Percentiles rank a stretch among this genome's conserved stretches.
Conservation (phyloP, 306 rosid species). For the Trichosanthes cucumerina region DNA sequence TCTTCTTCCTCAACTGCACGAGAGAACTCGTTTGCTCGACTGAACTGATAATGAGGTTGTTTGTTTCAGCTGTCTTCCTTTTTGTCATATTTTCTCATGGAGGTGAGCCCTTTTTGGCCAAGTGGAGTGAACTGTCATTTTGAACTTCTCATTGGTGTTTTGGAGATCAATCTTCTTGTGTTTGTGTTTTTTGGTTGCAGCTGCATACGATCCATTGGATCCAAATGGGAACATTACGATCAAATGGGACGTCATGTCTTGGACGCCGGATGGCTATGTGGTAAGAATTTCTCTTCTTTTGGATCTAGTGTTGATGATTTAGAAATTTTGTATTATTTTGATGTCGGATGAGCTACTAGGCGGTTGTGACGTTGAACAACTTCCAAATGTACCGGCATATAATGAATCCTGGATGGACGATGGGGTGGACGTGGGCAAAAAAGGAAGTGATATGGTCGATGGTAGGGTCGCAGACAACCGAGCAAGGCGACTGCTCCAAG, state of each 20-base stretch:
- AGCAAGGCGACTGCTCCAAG: constrained; percentile 92
- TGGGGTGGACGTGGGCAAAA: constrained; percentile 95
- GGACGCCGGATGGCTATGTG: constrained; percentile 94
- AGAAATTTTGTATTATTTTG: not conserved
- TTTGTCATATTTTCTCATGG: constrained; percentile 39
- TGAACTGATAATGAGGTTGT: constrained; percentile 33
- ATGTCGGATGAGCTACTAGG: constrained; percentile 26
- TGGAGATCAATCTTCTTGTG: not conserved
- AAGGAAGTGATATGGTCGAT: constrained; percentile 79
- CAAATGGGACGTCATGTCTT: constrained; percentile 90
- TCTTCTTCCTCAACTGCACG: not conserved
- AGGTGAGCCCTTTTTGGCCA: constrained; percentile 25
- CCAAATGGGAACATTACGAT: constrained; percentile 81
- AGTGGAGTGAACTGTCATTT: not conserved
- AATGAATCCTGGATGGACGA: constrained; percentile 84
- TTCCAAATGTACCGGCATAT: constrained; percentile 88
- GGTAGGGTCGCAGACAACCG: constrained; percentile 76
- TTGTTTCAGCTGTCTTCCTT: constrained; percentile 31
- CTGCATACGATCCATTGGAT: constrained; percentile 87
- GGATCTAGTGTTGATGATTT: not conserved
- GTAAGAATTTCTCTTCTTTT: constrained; percentile 25
- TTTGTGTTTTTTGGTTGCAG: constrained; percentile 24
- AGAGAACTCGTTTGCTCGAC: not conserved
- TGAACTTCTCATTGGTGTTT: constrained; percentile 6
- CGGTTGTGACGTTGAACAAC: constrained; percentile 57